Evolutionary conservation across 192 early-diverging fungal species (phyloP), one percentile per base, ranked within the genome.

Genomic region (Entophlyctis luteolus): DNA sequence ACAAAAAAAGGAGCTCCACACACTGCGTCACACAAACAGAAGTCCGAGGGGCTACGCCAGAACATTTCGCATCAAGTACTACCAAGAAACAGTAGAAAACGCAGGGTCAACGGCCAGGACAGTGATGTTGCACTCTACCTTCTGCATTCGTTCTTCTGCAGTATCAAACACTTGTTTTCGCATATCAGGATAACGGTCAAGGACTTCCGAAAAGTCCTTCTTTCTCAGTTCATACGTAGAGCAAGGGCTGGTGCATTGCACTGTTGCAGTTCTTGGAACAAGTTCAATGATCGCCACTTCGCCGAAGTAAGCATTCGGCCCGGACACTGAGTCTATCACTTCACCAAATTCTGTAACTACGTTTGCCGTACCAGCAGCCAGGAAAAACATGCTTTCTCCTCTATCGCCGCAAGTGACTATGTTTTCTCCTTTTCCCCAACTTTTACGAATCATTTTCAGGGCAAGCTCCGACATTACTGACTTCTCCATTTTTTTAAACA

Each of bases 271-370:
- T 48, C 81, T 62, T n/a, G 81, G 79, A 45, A 82, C 77, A 33
- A 76, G 47, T 53, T 82, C 71, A 18, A 84, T 72, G 20, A 86
- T 65, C 29, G 83, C 78, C 1, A 84, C 83, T 70, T 84, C 83
- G 27, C 83, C 83, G 65, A 84, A 84, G 46, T 63, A 84, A 16
- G 76, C 60, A 39, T 71, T 67, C 31, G 73, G 75, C 2, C 73
- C 70, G 25, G 52, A 63, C 18, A 70, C 74, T 25, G 67, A 62
- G 73, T 85, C 73, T 38, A 75, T 68, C 22, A 72, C 50, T 25
- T 78, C 73, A 12, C 79, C 81, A 62, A 78, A 82, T 59, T 82
- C 76, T 35, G 71, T 63, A 23, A 80, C 60, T 1, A 84, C 79
- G 28, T 83, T 75, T 5, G 71, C 78, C 5, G 54, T 58, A 6